phyloP scores from a whole-genome alignment of 805 yeast genomes.

The Sugiyamaella chiloensis region DNA sequence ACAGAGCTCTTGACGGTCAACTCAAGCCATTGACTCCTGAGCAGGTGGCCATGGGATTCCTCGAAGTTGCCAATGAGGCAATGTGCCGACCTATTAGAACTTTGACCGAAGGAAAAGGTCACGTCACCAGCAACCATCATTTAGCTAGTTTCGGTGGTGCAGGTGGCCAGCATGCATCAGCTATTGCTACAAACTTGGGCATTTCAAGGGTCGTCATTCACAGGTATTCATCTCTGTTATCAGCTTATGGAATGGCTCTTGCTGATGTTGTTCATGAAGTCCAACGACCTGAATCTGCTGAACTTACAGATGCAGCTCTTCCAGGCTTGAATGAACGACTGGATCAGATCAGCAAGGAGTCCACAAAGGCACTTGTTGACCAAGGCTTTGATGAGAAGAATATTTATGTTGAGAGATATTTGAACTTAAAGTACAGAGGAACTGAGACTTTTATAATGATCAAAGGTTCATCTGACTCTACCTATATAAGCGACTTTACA shows the following conservation, averaged over 20 bases:
- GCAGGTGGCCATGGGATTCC: constrained; percentile 75
- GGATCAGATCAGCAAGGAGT: constrained; percentile 41
- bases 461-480: background rate
- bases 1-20: constrained; percentile 37
- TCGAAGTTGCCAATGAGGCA: constrained; percentile 79
- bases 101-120: constrained; percentile 81
- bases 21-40: constrained; percentile 46
- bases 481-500: constrained; percentile 42
- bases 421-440: constrained; percentile 81
- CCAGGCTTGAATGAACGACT: constrained; percentile 45
- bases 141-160: constrained; percentile 90
- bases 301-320: constrained; percentile 35
- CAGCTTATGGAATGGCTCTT: constrained; percentile 84
- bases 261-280: constrained; percentile 81
- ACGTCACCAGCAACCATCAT: constrained; percentile 59
- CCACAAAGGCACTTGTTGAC: constrained; percentile 38
- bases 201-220: constrained; percentile 69
- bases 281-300: constrained; percentile 66
- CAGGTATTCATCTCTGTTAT: constrained; percentile 75
- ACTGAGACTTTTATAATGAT: constrained; percentile 87
- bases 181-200: constrained; percentile 69
- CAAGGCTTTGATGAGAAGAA: constrained; percentile 54
- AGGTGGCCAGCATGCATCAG: constrained; percentile 86
- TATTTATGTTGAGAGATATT: constrained; percentile 56
- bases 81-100: constrained; percentile 91